These are phyloP conservation scores for Trichoderma gamsii DNA, from an alignment of 495 filamentous ascomycete species.

Conservation along the genomic window DNA sequence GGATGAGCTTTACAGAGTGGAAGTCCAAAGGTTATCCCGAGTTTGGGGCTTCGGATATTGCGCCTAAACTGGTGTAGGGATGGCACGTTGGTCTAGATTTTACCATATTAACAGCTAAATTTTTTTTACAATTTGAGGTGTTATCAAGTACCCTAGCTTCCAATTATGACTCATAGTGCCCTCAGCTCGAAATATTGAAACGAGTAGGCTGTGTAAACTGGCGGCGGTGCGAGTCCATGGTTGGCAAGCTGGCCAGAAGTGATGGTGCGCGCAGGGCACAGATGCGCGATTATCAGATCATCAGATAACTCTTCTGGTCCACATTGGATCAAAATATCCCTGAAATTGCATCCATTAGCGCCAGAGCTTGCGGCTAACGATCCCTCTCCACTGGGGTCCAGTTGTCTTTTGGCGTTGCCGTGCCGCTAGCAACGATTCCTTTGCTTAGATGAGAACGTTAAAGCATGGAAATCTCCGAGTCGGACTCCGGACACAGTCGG, in stretches of 20 bases:
- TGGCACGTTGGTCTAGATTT: background rate
- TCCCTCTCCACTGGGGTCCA: background rate
- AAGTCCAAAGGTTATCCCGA: constrained; percentile 23
- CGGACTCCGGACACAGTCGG: background rate
- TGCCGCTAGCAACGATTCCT: background rate
- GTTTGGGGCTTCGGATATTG: constrained; percentile 7
- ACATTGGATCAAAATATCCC: background rate
- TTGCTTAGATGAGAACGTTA: background rate
- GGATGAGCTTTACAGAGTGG: constrained; percentile 27
- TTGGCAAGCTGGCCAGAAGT: background rate
- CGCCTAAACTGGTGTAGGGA: background rate
- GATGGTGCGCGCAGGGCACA: background rate
- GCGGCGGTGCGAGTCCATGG: background rate
- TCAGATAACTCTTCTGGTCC: constrained; percentile 17
- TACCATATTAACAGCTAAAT: background rate
- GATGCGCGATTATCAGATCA: constrained; percentile 18
- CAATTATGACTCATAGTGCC: background rate
- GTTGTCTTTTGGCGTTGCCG: background rate
- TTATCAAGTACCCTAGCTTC: background rate
- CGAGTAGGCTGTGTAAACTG: background rate
- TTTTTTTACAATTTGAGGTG: background rate
- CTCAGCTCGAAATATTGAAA: background rate
- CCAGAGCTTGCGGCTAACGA: background rate
- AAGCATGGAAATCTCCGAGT: background rate
- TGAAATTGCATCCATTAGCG: background rate